Evolutionary conservation across 306 rosid genomes (phyloP), one percentile per base, ranked within the genome.

Genomic region (Ammopiptanthus mongolicus): DNA sequence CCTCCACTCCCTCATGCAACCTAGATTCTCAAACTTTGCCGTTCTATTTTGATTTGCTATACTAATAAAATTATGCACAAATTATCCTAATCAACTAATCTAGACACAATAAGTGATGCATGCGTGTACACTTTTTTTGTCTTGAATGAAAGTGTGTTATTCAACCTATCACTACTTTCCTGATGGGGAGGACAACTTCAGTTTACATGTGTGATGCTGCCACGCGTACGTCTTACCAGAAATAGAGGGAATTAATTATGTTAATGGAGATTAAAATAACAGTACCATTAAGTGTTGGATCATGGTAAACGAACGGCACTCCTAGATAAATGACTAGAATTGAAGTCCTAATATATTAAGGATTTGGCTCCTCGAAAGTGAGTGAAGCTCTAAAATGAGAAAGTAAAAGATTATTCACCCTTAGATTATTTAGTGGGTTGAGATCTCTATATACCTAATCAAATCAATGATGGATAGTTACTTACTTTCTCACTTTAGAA

Each of bases 1-100:
- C 53, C 61, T 64, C 80, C 84, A 66, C 83, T 37, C 33, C 42
- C 34, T 63, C 67, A 6, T 52, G 78, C 79, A 52, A 69, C 48
- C 64, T 76, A 77, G 88, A 81, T 81, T 60, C 52, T 66, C 41
- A 36, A 17, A 69, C 8, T 39, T 44, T 6, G n/a, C 14, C 34
- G 44, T 13, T 66, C 34, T 52, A 3, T 44, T n/a, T 22, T 57
- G 29, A 11, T 36, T 48, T 47, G n/a, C 48, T 48, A 3, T 29
- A 13, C 51, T 31, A 47, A 61, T 33, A 31, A 52, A 22, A 36
- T 17, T 28, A 61, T 25, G 65, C 39, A 14, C 53, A 53, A 52
- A 70, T 52, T 33, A 29, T 29, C 8, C 3, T 69, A 31, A 29
- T 51, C 1, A 56, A 50, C 19, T 6, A 37, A 23, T 2, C 56